A percentile compares a stretch with the other conserved stretches of the same genome.
Conservation (phyloP, 2,329 filamentous ascomycete species). For the Chaetomium strumarium region DNA sequence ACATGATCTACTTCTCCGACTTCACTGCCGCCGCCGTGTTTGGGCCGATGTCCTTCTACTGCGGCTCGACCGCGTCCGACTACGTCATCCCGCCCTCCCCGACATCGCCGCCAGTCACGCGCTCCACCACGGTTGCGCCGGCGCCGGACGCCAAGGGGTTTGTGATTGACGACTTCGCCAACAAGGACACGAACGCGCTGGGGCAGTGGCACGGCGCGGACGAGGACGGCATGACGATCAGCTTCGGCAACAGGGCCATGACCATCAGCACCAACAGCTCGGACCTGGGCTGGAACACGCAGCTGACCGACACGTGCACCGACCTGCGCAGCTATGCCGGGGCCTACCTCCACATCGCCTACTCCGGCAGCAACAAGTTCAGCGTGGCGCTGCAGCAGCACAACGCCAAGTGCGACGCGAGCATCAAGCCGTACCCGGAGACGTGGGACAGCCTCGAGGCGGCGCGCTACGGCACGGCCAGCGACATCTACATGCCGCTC, state of each 20-base stretch:
- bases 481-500: constrained; percentile 61
- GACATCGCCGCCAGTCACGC: constrained; percentile 31
- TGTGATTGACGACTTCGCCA: constrained; percentile 57
- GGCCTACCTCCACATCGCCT: constrained; percentile 60
- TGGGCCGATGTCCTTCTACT: constrained; percentile 55
- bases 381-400: constrained; percentile 61
- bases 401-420: constrained; percentile 53
- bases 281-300: constrained; percentile 30
- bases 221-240: constrained; percentile 46
- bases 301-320: constrained; percentile 43
- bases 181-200: constrained; percentile 49
- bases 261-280: constrained; percentile 53
- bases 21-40: constrained; percentile 44
- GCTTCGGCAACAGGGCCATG: constrained; percentile 46
- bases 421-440: constrained; percentile 54
- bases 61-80: constrained; percentile 43
- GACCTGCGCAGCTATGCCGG: constrained; percentile 49
- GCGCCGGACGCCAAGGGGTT: constrained; percentile 36
- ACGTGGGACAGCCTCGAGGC: constrained; percentile 65
- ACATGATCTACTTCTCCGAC: constrained; percentile 45
- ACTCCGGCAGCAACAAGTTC: constrained; percentile 57
- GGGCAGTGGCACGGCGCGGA: constrained; percentile 62
- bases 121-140: constrained; percentile 34
- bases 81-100: constrained; percentile 42
- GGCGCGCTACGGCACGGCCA: constrained; percentile 46